Conservation (phyloP, 106 monocot genomes). For the Acanthochlamys bracteata region DNA sequence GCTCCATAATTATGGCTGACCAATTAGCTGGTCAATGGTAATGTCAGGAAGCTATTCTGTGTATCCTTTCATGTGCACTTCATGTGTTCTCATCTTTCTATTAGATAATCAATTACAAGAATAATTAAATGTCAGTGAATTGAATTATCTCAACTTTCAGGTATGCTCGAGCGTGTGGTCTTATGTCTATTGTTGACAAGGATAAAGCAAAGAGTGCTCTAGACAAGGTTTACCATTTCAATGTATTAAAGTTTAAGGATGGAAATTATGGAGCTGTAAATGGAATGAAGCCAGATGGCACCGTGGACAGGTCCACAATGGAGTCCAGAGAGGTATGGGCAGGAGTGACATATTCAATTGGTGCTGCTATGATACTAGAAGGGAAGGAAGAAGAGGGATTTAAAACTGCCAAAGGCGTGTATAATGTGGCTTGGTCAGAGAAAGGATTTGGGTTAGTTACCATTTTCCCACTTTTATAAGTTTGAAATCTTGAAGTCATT, state of each 20-base stretch:
- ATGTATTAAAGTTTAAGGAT: slow-evolving; percentile 50
- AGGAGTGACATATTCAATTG: slow-evolving; percentile 54
- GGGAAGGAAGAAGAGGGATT: slow-evolving; percentile 56
- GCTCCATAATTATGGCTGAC: slow-evolving; percentile 75
- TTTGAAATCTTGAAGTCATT: too few relatives aligned
- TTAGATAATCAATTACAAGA: too few relatives aligned
- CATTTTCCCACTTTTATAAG: neutral
- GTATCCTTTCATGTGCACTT: neutral
- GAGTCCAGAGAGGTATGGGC: slow-evolving; percentile 65
- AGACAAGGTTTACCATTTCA: slow-evolving; percentile 46
- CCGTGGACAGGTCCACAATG: slow-evolving; percentile 32
- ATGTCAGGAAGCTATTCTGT: neutral
- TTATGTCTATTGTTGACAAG: slow-evolving; percentile 44
- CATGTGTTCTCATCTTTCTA: too few relatives aligned
- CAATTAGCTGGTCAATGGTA: slow-evolving; percentile 98
- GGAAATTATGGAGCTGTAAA: slow-evolving; percentile 65
- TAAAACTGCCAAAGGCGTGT: slow-evolving; percentile 56
- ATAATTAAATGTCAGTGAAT: too few relatives aligned
- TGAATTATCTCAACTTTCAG: too few relatives aligned
- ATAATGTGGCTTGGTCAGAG: slow-evolving; percentile 46
- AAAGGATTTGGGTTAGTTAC: slow-evolving; percentile 56
- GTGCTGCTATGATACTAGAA: slow-evolving; percentile 75
- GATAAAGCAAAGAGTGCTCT: slow-evolving; percentile 44
- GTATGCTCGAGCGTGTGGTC: slow-evolving; percentile 63
- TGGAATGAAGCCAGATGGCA: slow-evolving; percentile 66